Evolutionary conservation across 768 basidiomycete species (phyloP).

Genomic region (Pilatotrama ljubarskyi): DNA sequence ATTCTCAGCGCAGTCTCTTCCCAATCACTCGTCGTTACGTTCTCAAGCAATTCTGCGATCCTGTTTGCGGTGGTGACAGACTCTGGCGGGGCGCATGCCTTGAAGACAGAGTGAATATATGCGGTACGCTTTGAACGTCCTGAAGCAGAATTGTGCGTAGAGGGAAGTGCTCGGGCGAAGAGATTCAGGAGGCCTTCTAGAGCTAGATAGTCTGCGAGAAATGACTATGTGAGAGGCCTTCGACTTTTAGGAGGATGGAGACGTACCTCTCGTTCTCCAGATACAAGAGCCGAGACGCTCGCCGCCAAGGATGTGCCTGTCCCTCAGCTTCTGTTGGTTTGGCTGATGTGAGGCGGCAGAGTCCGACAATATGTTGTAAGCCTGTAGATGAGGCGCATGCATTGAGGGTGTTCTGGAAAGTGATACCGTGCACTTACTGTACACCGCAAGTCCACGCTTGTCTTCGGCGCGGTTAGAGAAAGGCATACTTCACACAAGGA

Average conservation of each 20-base stretch:
- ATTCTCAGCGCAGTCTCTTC: conserved; percentile 50
- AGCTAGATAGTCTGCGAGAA: conserved; percentile 49
- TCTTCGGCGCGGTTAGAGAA: conserved; percentile 23
- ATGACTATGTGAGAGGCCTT: neutral
- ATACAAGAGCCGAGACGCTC: conserved; percentile 47
- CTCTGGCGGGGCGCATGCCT: conserved; percentile 32
- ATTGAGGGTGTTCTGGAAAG: neutral
- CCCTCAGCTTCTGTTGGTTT: conserved; percentile 50
- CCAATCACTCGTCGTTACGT: conserved; percentile 50
- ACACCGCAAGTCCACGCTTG: conserved; percentile 33
- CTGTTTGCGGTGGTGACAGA: conserved; percentile 39
- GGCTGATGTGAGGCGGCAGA: conserved; percentile 39
- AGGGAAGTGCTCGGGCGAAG: conserved; percentile 56
- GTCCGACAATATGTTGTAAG: conserved; percentile 54
- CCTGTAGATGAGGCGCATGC: conserved; percentile 36
- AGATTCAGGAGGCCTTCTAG: conserved; percentile 58
- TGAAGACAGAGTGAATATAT: conserved; percentile 56
- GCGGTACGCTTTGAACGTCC: conserved; percentile 39
- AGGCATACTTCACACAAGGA: conserved; percentile 43
- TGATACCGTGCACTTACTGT: conserved; percentile 18
- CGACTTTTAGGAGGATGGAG: neutral
- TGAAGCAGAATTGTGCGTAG: conserved; percentile 37
- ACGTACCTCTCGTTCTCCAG: conserved; percentile 47
- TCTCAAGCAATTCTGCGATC: conserved; percentile 43
- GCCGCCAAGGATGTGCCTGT: conserved; percentile 44